Base-by-base conservation (phyloP, 2,329 filamentous ascomycete genomes). In the Arthrobotrys megalospora region DNA sequence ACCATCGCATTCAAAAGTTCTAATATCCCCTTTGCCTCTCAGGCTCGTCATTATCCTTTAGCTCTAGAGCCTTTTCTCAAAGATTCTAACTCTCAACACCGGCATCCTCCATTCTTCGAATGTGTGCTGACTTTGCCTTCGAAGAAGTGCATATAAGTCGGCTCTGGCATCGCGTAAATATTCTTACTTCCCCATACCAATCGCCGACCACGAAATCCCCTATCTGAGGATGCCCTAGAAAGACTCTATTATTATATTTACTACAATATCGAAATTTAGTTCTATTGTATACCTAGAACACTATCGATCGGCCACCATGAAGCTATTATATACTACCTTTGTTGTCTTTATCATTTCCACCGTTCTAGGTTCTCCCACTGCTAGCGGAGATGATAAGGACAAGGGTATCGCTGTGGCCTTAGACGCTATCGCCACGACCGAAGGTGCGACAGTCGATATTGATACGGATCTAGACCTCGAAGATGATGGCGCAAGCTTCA, bases 301-400 rank as follows among this genome's bases (percentile, higher is more conserved):
- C n/a, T 32, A 48, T 38, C 41, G n/a, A 21, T 38, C 41, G n/a
- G n/a, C 28, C 58, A 64, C 10, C 36, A 65, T 55, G 50, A 58
- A 64, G 14, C 19, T 73, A 21, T 38, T 16, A 12, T 21, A 16
- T 19, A 21, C 41, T 21, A n/a, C 62, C 8, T 12, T 67, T 14
- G 16, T 73, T 14, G 36, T 47, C n/a, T 60, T 60, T 10, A 5
- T 73, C 3, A 2, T 73, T 11, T 62, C 62, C 10, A 32, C 41
- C 11, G 32, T 36, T 19, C 7, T 43, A 1, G 38, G 48, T 5
- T 66, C 62, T 5, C 69, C 69, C 8, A 7, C 43, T 4, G n/a
- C 38, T 12, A 38, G 8, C 16, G 52, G 52, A 41, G 19, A 60
- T 5, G 38, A 58, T 2, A 34, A 50, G 28, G 24, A 16, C 16